phyloP scores from a whole-genome alignment of 345 rosid species.

The Populus ilicifolia region DNA sequence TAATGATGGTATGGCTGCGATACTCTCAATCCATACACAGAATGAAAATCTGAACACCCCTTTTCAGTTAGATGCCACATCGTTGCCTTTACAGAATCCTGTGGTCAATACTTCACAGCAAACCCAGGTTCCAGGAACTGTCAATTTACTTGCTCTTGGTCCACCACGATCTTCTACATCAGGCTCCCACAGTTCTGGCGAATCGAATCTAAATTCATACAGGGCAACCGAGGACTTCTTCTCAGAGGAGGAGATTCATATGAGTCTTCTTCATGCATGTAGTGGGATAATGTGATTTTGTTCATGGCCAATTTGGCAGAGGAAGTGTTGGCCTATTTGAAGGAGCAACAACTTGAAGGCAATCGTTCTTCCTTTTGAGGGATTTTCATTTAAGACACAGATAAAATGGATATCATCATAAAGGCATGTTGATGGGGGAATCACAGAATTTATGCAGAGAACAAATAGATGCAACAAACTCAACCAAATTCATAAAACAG shows the following conservation, averaged over 20 bases:
- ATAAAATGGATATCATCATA: no score
- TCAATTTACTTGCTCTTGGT: slow-evolving; percentile 36
- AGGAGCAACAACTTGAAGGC: no score
- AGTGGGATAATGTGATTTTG: no score
- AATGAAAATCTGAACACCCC: slow-evolving; percentile 38
- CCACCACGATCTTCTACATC: slow-evolving; percentile 35
- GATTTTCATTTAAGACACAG: not conserved
- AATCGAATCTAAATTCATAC: slow-evolving; percentile 39
- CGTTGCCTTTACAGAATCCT: slow-evolving; percentile 50
- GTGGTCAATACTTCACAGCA: slow-evolving; percentile 29
- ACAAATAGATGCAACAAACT: no score
- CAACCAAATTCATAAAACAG: no score
- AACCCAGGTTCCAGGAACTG: slow-evolving; percentile 30
- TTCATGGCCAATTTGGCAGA: no score
- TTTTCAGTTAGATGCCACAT: slow-evolving; percentile 41
- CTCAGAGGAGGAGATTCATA: slow-evolving; percentile 22
- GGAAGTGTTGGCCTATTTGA: not conserved
- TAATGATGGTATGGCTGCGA: slow-evolving; percentile 35
- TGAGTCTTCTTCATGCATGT: slow-evolving; percentile 16
- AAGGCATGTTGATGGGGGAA: no score
- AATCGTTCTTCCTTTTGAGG: not conserved
- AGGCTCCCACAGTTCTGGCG: slow-evolving; percentile 35
- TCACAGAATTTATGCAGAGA: no score
- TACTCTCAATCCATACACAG: slow-evolving; percentile 47
- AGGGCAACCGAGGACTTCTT: slow-evolving; percentile 26